Evolutionary conservation across 2,329 filamentous ascomycete species (phyloP).

Genomic region (Alternaria ethzedia): DNA sequence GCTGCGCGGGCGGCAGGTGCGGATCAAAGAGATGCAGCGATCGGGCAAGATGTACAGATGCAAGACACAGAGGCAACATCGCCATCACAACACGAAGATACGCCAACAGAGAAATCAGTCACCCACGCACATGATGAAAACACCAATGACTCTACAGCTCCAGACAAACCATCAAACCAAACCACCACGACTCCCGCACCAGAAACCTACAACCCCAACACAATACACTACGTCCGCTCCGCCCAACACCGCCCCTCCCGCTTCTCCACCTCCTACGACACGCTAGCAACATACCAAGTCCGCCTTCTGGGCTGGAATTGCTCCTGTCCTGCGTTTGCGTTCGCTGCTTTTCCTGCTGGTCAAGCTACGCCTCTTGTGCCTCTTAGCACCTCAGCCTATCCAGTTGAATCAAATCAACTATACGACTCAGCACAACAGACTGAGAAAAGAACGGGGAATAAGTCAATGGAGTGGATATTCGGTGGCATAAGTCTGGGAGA

Average conservation of each 20-base stretch:
- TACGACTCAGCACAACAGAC: no score
- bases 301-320: slow-evolving; percentile 83
- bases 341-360: slow-evolving; percentile 66
- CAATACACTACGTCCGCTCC: slow-evolving; percentile 69
- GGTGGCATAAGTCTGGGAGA: slow-evolving; percentile 55
- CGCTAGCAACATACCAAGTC: slow-evolving; percentile 67
- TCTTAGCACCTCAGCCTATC: not conserved
- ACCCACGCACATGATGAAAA: not conserved
- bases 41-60: not conserved
- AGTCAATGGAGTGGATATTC: not conserved
- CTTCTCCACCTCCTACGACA: slow-evolving; percentile 35
- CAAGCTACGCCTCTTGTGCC: slow-evolving; percentile 17
- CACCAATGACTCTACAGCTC: not conserved
- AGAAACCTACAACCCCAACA: not conserved
- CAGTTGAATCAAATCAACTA: not conserved
- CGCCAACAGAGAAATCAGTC: not conserved
- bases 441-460: not conserved
- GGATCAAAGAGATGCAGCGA: not conserved
- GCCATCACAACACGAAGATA: not conserved
- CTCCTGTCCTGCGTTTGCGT: slow-evolving; percentile 82
- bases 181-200: not conserved
- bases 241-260: slow-evolving; percentile 52
- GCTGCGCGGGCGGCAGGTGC: not conserved
- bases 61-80: not conserved
- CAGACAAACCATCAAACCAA: not conserved